Evolutionary conservation across 1,139 yeast genomes (phyloP).

Genomic region (Zygoascus sp.): DNA sequence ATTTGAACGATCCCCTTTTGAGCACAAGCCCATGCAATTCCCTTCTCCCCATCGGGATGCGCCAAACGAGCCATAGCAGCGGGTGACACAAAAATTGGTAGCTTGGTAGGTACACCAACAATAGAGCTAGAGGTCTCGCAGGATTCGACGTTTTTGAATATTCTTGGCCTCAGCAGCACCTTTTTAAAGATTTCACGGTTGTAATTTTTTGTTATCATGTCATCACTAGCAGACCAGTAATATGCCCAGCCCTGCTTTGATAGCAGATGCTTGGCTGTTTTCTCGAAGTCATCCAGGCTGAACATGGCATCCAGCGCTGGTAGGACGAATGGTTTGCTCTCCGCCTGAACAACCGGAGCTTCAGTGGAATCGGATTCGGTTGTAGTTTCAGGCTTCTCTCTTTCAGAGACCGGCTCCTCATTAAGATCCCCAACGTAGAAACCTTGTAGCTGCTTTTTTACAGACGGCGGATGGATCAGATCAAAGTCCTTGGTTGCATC

Average conservation of each 20-base stretch:
- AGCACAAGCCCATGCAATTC: slow-evolving; percentile 69
- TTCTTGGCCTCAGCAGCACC: slow-evolving; percentile 44
- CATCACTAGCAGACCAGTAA: slow-evolving; percentile 52
- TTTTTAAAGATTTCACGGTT: slow-evolving; percentile 47
- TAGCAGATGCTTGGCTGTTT: slow-evolving; percentile 47
- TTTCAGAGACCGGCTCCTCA: slow-evolving; percentile 1
- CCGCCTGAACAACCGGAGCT: not conserved
- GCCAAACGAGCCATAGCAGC: slow-evolving; percentile 81
- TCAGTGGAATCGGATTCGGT: not conserved
- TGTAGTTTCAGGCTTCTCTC: not conserved
- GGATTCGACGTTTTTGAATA: slow-evolving; percentile 46
- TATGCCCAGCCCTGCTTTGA: slow-evolving; percentile 53
- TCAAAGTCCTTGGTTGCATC: slow-evolving; percentile 60
- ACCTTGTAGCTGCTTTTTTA: slow-evolving; percentile 9
- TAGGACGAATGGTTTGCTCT: slow-evolving; percentile 16
- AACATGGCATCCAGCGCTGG: slow-evolving; percentile 47
- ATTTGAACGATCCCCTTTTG: slow-evolving; percentile 66
- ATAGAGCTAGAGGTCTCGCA: slow-evolving; percentile 38
- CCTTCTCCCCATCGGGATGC: slow-evolving; percentile 64
- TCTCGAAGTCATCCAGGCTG: slow-evolving; percentile 50
- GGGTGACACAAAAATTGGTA: slow-evolving; percentile 76
- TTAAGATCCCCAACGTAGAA: slow-evolving; percentile 15
- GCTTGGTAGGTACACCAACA: slow-evolving; percentile 46
- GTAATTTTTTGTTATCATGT: slow-evolving; percentile 46
- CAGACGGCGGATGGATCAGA: slow-evolving; percentile 46